These are phyloP conservation scores for Cylindrodendrum hubeiense DNA, from an alignment of 2,329 filamentous ascomycete genomes.

Conservation along the genomic window DNA sequence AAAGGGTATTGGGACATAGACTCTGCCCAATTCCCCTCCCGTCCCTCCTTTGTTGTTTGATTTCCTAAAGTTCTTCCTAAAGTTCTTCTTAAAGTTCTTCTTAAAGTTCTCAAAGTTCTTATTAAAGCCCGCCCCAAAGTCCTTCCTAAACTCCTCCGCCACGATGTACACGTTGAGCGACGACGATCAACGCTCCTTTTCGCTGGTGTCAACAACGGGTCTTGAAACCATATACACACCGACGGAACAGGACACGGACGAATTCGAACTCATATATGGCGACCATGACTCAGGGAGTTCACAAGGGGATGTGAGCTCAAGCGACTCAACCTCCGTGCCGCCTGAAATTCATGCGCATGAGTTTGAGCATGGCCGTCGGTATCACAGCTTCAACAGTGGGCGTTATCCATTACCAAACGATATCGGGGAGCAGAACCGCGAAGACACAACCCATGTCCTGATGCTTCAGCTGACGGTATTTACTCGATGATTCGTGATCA, in stretches of 20 bases:
- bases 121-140: too few relatives aligned
- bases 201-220: constrained; percentile 45
- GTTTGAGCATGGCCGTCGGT: constrained; percentile 51
- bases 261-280: constrained; percentile 46
- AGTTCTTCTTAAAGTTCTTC: too few relatives aligned
- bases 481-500: constrained; percentile 11
- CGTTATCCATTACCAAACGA: constrained; percentile 63
- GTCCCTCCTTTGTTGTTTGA: not conserved
- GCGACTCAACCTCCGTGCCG: constrained; percentile 48
- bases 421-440: constrained; percentile 57
- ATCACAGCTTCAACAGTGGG: constrained; percentile 58
- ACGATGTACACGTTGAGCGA: constrained; percentile 43
- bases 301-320: constrained; percentile 43
- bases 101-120: too few relatives aligned
- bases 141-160: not conserved
- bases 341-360: constrained; percentile 51
- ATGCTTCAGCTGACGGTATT: constrained; percentile 58
- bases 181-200: constrained; percentile 45
- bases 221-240: constrained; percentile 40
- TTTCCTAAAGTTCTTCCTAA: not conserved
- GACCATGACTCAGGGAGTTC: constrained; percentile 37
- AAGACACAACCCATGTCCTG: constrained; percentile 59
- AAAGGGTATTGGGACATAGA: constrained; percentile 29
- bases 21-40: constrained; percentile 7
- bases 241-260: constrained; percentile 46